Conservation (phyloP, 768 basidiomycete species). For the Russula lepida region DNA sequence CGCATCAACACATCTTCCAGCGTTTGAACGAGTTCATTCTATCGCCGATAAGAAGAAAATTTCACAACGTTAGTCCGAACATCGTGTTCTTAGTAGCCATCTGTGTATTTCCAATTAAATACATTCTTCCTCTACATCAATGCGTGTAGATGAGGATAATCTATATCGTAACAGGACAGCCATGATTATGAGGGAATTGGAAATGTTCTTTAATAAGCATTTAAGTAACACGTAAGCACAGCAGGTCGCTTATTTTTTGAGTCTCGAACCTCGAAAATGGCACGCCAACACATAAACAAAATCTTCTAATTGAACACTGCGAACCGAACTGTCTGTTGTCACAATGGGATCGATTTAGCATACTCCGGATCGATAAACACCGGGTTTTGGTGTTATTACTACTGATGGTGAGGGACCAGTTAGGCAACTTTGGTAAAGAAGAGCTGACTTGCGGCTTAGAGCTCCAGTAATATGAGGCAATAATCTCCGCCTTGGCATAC, state of each 20-base stretch:
- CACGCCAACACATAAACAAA: background rate
- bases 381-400: background rate
- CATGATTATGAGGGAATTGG: background rate
- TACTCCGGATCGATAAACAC: background rate
- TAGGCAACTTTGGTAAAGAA: background rate
- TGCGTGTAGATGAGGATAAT: background rate
- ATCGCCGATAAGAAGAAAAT: slow-evolving; percentile 10
- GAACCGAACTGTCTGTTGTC: background rate
- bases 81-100: background rate
- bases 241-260: background rate
- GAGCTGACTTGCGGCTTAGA: background rate
- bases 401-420: background rate
- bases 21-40: slow-evolving; percentile 15
- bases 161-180: background rate
- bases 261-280: background rate
- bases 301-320: background rate
- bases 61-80: slow-evolving; percentile 10
- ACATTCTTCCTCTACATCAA: background rate
- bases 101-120: background rate
- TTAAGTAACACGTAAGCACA: background rate
- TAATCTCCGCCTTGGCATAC: background rate
- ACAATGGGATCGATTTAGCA: background rate
- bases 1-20: background rate
- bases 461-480: background rate
- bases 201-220: no score